Conservation (phyloP, 176 grass and related monocot genomes). For the Musa beccarii region DNA sequence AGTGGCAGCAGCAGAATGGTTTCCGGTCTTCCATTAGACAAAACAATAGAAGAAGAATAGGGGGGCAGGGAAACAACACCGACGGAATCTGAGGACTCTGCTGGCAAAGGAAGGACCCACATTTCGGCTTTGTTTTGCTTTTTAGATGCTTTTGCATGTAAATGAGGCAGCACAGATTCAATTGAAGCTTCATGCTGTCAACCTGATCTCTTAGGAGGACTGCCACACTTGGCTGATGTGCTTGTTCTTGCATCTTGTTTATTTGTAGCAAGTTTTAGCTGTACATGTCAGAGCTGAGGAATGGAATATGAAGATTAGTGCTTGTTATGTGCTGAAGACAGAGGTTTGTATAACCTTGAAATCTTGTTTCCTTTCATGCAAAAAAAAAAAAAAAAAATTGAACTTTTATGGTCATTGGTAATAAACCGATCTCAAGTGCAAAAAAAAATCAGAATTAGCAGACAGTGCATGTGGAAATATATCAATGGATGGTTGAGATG, state of each 20-base stretch:
- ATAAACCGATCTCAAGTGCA: too few relatives aligned
- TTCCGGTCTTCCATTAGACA: neutral
- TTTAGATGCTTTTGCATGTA: neutral
- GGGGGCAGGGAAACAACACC: neutral
- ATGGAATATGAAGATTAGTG: neutral
- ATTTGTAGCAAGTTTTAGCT: slow-evolving; percentile 1
- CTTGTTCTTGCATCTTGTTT: neutral
- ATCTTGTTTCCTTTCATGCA: neutral
- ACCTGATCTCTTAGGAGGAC: neutral
- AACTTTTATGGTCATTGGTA: too few relatives aligned
- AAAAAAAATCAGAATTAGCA: too few relatives aligned
- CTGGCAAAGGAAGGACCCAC: neutral
- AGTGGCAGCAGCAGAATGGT: neutral
- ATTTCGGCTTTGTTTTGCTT: slow-evolving; percentile 5
- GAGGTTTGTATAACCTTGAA: neutral
- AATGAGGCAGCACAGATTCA: neutral
- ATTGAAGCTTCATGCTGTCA: too few relatives aligned
- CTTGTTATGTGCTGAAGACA: neutral
- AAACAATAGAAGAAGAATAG: neutral
- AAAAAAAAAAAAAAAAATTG: too few relatives aligned
- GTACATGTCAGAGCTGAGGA: neutral
- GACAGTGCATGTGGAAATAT: too few relatives aligned
- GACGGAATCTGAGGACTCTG: neutral
- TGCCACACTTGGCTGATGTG: neutral
- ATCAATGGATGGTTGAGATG: too few relatives aligned